These are phyloP conservation scores for Phytopythium ostracodes DNA, from an alignment of 352 stramenopile genomes.

Conservation along the genomic window DNA sequence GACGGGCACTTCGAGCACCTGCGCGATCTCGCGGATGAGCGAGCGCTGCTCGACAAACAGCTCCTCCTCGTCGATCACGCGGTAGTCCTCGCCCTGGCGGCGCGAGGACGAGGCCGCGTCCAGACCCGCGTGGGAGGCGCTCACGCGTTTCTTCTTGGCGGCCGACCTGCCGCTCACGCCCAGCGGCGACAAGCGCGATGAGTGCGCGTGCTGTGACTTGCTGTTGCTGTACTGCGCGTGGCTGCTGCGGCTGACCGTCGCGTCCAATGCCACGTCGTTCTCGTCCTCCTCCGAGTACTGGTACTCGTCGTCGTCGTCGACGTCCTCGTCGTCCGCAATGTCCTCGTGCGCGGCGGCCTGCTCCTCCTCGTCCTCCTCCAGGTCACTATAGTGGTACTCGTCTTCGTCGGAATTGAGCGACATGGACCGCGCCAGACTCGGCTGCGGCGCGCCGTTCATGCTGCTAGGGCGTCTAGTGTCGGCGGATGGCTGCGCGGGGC, in stretches of 20 bases:
- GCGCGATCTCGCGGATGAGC: slow-evolving; percentile 67
- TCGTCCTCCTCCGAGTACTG: slow-evolving; percentile 71
- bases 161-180: slow-evolving; percentile 30
- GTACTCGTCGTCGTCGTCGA: slow-evolving; percentile 56
- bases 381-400: slow-evolving; percentile 83
- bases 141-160: slow-evolving; percentile 75
- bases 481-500: no score
- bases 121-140: slow-evolving; percentile 18
- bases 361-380: slow-evolving; percentile 46
- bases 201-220: slow-evolving; percentile 18
- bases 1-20: slow-evolving; percentile 67
- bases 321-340: slow-evolving; percentile 21
- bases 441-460: background rate
- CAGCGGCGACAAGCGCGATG: slow-evolving; percentile 30
- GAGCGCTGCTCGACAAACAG: slow-evolving; percentile 61
- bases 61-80: slow-evolving; percentile 81
- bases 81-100: slow-evolving; percentile 49
- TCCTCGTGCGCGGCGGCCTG: slow-evolving; percentile 9
- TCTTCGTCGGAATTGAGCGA: slow-evolving; percentile 69
- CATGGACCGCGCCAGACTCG: slow-evolving; percentile 13
- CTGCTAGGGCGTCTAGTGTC: background rate
- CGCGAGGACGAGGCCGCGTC: slow-evolving; percentile 18
- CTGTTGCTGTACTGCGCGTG: no score
- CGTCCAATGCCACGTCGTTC: slow-evolving; percentile 22
- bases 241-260: slow-evolving; percentile 15